Percentiles rank a stretch among this genome's conserved stretches.
Evolutionary conservation across 805 yeast species (phyloP).

Genomic region (Clavispora santaluciae): DNA sequence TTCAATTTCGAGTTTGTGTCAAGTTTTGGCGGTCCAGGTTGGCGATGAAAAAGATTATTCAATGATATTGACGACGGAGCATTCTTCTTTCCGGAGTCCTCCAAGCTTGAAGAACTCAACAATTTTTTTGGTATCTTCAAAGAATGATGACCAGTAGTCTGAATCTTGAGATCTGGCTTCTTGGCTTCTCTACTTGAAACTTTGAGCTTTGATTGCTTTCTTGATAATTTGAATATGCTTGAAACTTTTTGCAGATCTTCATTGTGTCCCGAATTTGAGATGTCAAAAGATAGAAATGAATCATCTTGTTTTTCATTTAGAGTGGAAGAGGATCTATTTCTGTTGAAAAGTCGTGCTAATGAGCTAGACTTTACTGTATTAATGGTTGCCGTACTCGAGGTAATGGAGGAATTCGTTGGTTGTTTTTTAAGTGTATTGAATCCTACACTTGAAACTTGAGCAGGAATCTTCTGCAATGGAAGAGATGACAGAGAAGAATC

Average conservation of each 20-base stretch:
- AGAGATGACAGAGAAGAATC: slow-evolving; percentile 1
- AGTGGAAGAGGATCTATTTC: slow-evolving; percentile 3
- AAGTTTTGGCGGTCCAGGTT: not conserved
- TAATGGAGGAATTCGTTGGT: slow-evolving; percentile 7
- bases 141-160: slow-evolving; percentile 6
- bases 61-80: slow-evolving; percentile 3
- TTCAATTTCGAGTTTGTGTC: slow-evolving; percentile 1
- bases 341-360: slow-evolving; percentile 6
- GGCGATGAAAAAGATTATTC: slow-evolving; percentile 3
- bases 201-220: slow-evolving; percentile 5
- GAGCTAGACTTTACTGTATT: slow-evolving; percentile 3
- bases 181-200: not conserved
- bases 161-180: slow-evolving; percentile 7
- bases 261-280: not conserved
- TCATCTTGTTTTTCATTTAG: slow-evolving; percentile 1
- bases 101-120: slow-evolving; percentile 3
- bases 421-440: slow-evolving; percentile 12
- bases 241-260: not conserved
- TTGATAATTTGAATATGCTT: slow-evolving; percentile 3
- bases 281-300: not conserved
- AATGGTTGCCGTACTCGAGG: slow-evolving; percentile 6
- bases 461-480: slow-evolving; percentile 1
- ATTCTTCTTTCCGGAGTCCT: not conserved
- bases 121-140: slow-evolving; percentile 7
- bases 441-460: slow-evolving; percentile 13